A percentile compares a stretch with the other conserved stretches of the same genome.
Conservation (phyloP, 441 rosid genomes). For the Iberis amara region DNA sequence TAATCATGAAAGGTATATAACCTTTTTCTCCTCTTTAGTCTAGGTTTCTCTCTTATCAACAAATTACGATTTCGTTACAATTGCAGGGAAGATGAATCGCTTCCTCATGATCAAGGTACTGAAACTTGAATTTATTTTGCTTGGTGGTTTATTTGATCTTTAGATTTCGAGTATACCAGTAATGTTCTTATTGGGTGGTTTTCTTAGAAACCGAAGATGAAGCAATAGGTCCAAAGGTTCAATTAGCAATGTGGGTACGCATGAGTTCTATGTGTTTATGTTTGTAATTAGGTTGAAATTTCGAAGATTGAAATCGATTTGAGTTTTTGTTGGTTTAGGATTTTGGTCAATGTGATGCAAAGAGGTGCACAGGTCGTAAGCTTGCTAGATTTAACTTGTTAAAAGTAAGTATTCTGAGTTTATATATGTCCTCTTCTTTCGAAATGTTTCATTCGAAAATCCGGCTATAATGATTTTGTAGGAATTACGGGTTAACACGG, state of each 20-base stretch:
- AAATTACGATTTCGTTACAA: conserved; percentile 2
- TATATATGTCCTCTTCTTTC: neutral
- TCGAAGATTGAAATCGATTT: conserved; percentile 1
- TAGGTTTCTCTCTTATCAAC: conserved; percentile 10
- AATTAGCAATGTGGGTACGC: conserved; percentile 98
- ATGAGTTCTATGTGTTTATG: conserved; percentile 13
- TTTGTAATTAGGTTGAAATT: neutral
- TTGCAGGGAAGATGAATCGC: conserved; percentile 80
- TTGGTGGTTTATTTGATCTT: too few species aligned
- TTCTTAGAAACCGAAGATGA: conserved; percentile 55
- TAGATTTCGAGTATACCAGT: neutral
- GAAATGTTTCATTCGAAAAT: neutral
- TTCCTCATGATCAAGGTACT: conserved; percentile 64
- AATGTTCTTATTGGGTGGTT: conserved; percentile 22
- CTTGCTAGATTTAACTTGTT: conserved; percentile 79
- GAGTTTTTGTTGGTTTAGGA: conserved; percentile 43
- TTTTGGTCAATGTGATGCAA: conserved; percentile 95
- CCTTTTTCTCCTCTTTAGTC: neutral
- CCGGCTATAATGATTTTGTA: conserved; percentile 32
- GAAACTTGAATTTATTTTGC: neutral
- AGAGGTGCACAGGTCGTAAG: conserved; percentile 94
- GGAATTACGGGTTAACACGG: conserved; percentile 77
- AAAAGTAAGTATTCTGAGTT: conserved; percentile 51
- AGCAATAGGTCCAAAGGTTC: conserved; percentile 51
- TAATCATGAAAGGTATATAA: conserved; percentile 38